Percentiles rank a stretch among this genome's conserved stretches.
phyloP scores from a whole-genome alignment of 1,284 basidiomycete species.

The Tylopilus orsonianus region DNA sequence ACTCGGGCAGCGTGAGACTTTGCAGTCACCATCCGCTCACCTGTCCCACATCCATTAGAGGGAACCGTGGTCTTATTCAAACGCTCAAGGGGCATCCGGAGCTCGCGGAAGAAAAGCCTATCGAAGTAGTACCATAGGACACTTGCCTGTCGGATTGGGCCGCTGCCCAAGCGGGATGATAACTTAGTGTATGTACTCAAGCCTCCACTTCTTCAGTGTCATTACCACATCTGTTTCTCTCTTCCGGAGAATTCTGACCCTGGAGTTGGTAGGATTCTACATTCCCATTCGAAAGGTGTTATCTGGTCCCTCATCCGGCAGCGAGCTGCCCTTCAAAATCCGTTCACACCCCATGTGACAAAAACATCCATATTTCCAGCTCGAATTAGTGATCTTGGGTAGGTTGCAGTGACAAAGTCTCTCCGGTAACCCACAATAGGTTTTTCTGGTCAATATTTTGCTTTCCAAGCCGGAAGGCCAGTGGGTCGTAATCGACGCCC shows the following conservation, averaged over 20 bases:
- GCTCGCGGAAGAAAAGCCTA: background rate
- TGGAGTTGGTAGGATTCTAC: background rate
- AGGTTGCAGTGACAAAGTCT: background rate
- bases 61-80: background rate
- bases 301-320: no score
- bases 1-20: background rate
- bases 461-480: background rate
- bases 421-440: background rate
- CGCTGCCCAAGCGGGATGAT: background rate
- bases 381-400: background rate
- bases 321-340: background rate
- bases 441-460: background rate
- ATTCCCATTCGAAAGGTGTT: background rate
- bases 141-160: no score
- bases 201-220: background rate
- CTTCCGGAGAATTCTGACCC: background rate
- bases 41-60: background rate
- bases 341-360: background rate
- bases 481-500: background rate
- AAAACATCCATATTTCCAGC: background rate
- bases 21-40: background rate
- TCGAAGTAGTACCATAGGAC: no score
- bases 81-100: background rate
- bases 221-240: background rate
- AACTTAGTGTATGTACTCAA: background rate